These are phyloP conservation scores for Marasmius tenuissimus DNA, from an alignment of 1,284 basidiomycete genomes.

Conservation along the genomic window DNA sequence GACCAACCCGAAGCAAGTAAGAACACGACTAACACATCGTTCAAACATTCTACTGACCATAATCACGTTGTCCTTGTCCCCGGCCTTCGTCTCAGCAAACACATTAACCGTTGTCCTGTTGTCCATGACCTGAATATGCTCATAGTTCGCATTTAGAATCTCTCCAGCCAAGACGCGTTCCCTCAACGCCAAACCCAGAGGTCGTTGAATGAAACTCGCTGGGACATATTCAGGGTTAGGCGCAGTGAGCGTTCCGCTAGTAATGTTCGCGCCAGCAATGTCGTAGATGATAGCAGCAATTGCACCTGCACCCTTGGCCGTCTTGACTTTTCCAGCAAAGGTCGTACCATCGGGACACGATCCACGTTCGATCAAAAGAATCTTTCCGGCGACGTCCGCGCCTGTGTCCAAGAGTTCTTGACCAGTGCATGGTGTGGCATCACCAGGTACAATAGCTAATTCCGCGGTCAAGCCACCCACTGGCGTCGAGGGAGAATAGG, in stretches of 20 bases:
- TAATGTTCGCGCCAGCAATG: conserved; percentile 20
- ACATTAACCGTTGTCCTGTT: conserved; percentile 23
- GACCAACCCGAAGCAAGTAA: background rate
- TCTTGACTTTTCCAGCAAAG: conserved; percentile 24
- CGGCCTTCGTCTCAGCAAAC: conserved; percentile 24
- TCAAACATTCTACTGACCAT: conserved; percentile 12
- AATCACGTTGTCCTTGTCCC: conserved; percentile 24
- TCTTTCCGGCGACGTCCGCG: conserved; percentile 10
- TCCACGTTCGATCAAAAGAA: conserved; percentile 25
- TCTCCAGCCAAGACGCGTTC: conserved; percentile 17
- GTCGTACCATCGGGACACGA: conserved; percentile 14
- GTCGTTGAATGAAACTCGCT: conserved; percentile 6
- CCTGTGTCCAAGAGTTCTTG: conserved; percentile 8
- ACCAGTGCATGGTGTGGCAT: conserved; percentile 4
- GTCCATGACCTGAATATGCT: conserved; percentile 13
- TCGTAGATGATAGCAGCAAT: conserved; percentile 26
- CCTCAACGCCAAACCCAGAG: conserved; percentile 10
- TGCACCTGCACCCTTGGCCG: conserved; percentile 23
- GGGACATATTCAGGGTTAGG: conserved; percentile 10
- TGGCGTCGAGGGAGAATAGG: conserved; percentile 13
- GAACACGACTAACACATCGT: background rate
- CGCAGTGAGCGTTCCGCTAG: conserved; percentile 18
- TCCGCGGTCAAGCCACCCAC: conserved; percentile 8
- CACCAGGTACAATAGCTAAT: conserved; percentile 6
- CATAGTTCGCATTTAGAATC: background rate